A percentile compares a stretch with the other conserved stretches of the same genome.
Evolutionary conservation across 2,329 filamentous ascomycete species (phyloP).

Genomic region (Arthroderma sp.): DNA sequence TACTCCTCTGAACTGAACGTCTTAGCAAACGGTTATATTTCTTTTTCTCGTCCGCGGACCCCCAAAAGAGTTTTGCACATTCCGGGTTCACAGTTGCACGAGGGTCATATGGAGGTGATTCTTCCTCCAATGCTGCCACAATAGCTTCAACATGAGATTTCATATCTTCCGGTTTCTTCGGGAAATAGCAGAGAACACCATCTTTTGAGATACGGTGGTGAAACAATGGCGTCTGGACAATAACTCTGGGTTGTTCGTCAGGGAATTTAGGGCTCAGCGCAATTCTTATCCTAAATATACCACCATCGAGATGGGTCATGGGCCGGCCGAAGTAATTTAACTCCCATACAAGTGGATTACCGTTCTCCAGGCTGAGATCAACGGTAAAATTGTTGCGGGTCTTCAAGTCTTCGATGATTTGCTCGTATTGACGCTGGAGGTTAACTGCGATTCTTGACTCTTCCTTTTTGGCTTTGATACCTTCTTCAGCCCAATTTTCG

Average conservation of each 20-base stretch:
- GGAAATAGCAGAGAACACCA: constrained; percentile 72
- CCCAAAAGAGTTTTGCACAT: constrained; percentile 79
- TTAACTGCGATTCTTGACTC: constrained; percentile 69
- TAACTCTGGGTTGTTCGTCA: constrained; percentile 72
- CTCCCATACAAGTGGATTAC: constrained; percentile 80
- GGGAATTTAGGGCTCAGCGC: constrained; percentile 76
- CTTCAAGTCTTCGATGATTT: constrained; percentile 64
- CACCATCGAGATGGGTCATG: constrained; percentile 87
- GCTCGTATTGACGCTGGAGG: constrained; percentile 70
- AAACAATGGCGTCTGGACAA: constrained; percentile 68
- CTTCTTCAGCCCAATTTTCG: constrained; percentile 56
- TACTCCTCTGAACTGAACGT: constrained; percentile 50
- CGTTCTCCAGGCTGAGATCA: constrained; percentile 61
- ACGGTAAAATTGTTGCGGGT: constrained; percentile 55
- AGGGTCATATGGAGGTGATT: constrained; percentile 77
- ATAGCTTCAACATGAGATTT: constrained; percentile 74
- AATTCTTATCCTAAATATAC: constrained; percentile 70
- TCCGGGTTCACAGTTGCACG: constrained; percentile 76
- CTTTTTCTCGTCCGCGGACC: constrained; percentile 63
- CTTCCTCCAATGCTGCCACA: constrained; percentile 71
- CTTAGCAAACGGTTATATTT: constrained; percentile 70
- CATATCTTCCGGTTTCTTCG: constrained; percentile 59
- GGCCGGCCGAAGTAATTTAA: constrained; percentile 82
- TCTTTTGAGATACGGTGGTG: constrained; percentile 74
- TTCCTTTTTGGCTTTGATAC: constrained; percentile 46